Conservation (phyloP, 805 yeast species). For the Candida alai region DNA sequence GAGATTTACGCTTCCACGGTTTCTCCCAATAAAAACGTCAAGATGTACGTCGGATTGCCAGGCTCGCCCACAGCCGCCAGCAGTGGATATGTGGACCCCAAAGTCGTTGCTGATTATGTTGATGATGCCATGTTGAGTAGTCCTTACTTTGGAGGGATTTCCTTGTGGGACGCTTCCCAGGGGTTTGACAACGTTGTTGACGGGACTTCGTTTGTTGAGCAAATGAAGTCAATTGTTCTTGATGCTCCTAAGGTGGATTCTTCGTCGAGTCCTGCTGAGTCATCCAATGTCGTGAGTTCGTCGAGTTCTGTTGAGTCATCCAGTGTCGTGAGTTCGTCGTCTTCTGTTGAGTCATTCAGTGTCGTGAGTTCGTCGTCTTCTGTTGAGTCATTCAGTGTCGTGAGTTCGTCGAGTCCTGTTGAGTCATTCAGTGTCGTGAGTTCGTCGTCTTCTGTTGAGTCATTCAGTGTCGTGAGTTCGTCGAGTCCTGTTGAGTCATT, state of each 20-base stretch:
- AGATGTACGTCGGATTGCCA: conserved; percentile 35
- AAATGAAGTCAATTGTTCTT: conserved; percentile 41
- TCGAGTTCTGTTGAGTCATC: conserved; percentile 7
- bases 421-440: too few relatives aligned
- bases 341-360: conserved; percentile 6
- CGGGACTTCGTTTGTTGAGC: conserved; percentile 24
- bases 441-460: neutral
- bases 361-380: too few relatives aligned
- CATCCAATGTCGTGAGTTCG: conserved; percentile 6
- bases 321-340: conserved; percentile 4
- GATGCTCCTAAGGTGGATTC: conserved; percentile 10
- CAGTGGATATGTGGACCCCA: conserved; percentile 26
- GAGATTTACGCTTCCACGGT: conserved; percentile 23
- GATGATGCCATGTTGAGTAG: conserved; percentile 13
- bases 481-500: conserved; percentile 14
- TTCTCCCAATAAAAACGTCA: conserved; percentile 29
- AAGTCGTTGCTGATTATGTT: conserved; percentile 17
- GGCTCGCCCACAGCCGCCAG: conserved; percentile 30
- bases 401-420: too few relatives aligned
- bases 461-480: conserved; percentile 5
- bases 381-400: too few relatives aligned
- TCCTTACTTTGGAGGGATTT: conserved; percentile 58
- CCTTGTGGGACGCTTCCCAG: conserved; percentile 82
- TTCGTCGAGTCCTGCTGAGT: conserved; percentile 5
- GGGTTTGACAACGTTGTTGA: conserved; percentile 26